Base-by-base conservation (phyloP, 192 early-diverging fungal genomes). In the Kickxella alabastrina region DNA sequence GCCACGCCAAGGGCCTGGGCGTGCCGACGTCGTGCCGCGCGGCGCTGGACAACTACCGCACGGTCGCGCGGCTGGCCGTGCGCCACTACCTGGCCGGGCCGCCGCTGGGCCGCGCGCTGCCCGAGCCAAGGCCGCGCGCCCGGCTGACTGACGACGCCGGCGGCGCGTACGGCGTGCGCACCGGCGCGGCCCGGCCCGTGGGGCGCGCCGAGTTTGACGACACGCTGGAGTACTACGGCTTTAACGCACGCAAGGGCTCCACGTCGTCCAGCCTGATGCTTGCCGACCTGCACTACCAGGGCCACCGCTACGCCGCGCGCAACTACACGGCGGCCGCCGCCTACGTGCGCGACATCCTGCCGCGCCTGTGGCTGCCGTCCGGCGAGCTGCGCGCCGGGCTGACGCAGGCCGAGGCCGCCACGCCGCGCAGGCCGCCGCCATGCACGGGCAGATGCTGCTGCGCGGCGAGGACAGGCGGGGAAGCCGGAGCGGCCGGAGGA, bases 361-460 rank as follows among this genome's bases (percentile, higher is more conserved):
- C 7, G 3, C 38, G 31, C 28, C 31, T 60, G 34, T 62, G 64
- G 17, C 60, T 57, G 6, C 13, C n/a, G 23, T 51, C 43, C 24
- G 54, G 53, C 17, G 52, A 69, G 53, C 49, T 62, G 34, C 67
- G 42, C 9, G 27, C 42, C 44, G 62, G 46, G 10, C 36, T 70
- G 41, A 15, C 43, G 37, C 63, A 47, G 35, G 32, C 32, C 4
- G 66, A 77, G 44, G 43, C 48, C 7, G 36, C 27, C 37, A 27
- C 31, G 87, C 85, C 12, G 85, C 85, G 6, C 59, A 86, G 49
- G 87, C 92, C 0, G 87, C 91, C 9, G 87, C 87, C 5, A 82
- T 85, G 62, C 51, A 92, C 17, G 96, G 94, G 0, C 57, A 77
- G 22, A 96, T 99, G 94, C 85, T 88, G 55, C 82, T 83, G 85